Percentiles rank a stretch among this genome's conserved stretches.
phyloP scores from a whole-genome alignment of 2,329 filamentous ascomycete species.

The Botryotinia globosa region DNA sequence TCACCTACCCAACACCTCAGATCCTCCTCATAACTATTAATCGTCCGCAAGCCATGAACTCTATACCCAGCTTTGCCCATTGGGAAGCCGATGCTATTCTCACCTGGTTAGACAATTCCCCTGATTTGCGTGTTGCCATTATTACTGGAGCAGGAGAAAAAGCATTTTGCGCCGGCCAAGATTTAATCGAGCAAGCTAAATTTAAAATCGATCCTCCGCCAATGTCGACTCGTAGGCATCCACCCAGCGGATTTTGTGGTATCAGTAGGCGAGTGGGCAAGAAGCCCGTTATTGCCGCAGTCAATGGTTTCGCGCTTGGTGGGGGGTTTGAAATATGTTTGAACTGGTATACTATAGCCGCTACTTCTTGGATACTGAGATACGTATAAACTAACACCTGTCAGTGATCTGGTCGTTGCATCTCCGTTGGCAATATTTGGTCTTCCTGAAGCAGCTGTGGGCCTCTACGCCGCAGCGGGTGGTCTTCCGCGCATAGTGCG shows the following conservation, averaged over 20 bases:
- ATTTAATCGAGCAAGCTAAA: constrained; percentile 59
- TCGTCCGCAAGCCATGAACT: constrained; percentile 48
- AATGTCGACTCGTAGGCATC: constrained; percentile 36
- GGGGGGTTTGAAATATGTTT: constrained; percentile 70
- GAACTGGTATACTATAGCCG: constrained; percentile 47
- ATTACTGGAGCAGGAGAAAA: constrained; percentile 59
- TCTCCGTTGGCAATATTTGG: constrained; percentile 59
- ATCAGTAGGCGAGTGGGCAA: constrained; percentile 64
- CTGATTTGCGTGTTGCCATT: constrained; percentile 58
- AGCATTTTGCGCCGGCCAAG: constrained; percentile 67
- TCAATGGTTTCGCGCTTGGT: constrained; percentile 74
- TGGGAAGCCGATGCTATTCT: constrained; percentile 48
- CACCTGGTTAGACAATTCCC: constrained; percentile 61
- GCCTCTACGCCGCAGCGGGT: constrained; percentile 69
- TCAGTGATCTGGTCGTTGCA: constrained; percentile 68
- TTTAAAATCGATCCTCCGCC: constrained; percentile 40
- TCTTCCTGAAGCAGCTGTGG: constrained; percentile 68
- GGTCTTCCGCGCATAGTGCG: constrained; percentile 65
- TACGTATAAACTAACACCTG: background rate
- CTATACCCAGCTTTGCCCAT: constrained; percentile 42
- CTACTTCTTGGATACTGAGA: background rate
- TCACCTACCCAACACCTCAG: constrained; percentile 49
- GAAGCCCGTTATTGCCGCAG: constrained; percentile 74
- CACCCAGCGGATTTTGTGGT: constrained; percentile 57
- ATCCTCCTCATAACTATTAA: constrained; percentile 60